Evolutionary conservation across 805 yeast species (phyloP).

Genomic region (Spathaspora hagerdaliae): DNA sequence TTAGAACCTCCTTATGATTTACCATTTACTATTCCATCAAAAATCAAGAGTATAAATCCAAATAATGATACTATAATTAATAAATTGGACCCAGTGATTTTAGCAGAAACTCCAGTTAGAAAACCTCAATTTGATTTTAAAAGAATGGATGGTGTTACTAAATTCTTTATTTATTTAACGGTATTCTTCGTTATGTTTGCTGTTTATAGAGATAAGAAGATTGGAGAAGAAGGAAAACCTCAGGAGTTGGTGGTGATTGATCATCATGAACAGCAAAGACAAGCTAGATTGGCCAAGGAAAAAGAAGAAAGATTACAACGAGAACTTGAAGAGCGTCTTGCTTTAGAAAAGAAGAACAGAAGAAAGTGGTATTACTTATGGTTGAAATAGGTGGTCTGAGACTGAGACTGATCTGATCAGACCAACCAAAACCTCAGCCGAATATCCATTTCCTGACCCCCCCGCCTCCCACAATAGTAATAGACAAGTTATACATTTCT

Average conservation of each 20-base stretch:
- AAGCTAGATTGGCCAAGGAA: constrained; percentile 14
- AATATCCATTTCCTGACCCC: too few relatives aligned
- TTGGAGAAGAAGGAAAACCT: constrained; percentile 44
- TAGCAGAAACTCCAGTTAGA: constrained; percentile 43
- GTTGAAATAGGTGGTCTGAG: constrained; percentile 42
- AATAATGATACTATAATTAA: constrained; percentile 19
- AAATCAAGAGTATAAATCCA: constrained; percentile 23
- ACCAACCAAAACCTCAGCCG: too few relatives aligned
- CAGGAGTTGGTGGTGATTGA: constrained; percentile 34
- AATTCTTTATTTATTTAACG: constrained; percentile 47
- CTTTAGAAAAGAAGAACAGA: constrained; percentile 6
- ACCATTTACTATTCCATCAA: constrained; percentile 48
- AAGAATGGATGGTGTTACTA: constrained; percentile 55
- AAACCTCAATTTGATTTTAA: constrained; percentile 43
- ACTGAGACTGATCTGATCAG: too few relatives aligned
- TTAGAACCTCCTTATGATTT: constrained; percentile 52
- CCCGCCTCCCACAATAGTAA: too few relatives aligned
- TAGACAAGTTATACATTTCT: too few relatives aligned
- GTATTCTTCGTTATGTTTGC: constrained; percentile 48
- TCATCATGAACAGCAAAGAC: constrained; percentile 30
- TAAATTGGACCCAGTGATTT: constrained; percentile 36
- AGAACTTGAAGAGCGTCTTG: constrained; percentile 12
- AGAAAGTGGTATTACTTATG: constrained; percentile 49
- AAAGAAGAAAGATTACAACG: constrained; percentile 12
- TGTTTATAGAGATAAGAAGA: constrained; percentile 49